Base-by-base conservation (phyloP, 805 yeast species). In the Candida ortonii region DNA sequence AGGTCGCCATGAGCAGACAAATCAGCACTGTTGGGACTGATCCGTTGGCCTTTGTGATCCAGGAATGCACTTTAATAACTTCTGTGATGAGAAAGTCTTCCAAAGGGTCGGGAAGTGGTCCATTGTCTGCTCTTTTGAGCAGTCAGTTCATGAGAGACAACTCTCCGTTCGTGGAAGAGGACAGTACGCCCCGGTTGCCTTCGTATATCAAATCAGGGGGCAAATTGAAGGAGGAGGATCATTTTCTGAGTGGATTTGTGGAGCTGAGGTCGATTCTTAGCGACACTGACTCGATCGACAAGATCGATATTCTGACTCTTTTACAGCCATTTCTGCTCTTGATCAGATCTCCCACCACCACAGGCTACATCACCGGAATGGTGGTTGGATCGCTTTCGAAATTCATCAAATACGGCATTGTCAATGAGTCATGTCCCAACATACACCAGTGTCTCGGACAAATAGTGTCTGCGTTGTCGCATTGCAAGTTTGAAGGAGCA, bases 401-500 rank as follows among this genome's bases (percentile, higher is more conserved):
- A 59, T 76, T 93, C 48, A 61, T 90, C 34, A 71, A 74, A 25
- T 82, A 84, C 56, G 76, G 71, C 11, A 75, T 93, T 20, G 69
- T 93, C n/a, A 66, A 74, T 13, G 55, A 53, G 7, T 50, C 62
- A 2, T 76, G 87, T 5, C 63, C 67, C 19, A 80, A 82, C 37
- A 61, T 84, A 14, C 70, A 66, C 20, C 69, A 64, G 29, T 72
- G 83, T 1, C 60, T 85, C 41, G 72, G 78, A 12, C 86, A 84
- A 51, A 70, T 84, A 30, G 73, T 81, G 7, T 74, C 76, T 20
- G 75, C 97, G 0, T 69, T 93, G 43, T 85, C 97, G 1, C 96
- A 87, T 55, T 93, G 97, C 61, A 76, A 96, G 28, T 93, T 93
- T 56, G 97, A 93, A 65, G 96, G 96, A 2, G 83, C 93, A 0